Base-by-base conservation (phyloP, 192 early-diverging fungal species). In the Coemansia umbellata region DNA sequence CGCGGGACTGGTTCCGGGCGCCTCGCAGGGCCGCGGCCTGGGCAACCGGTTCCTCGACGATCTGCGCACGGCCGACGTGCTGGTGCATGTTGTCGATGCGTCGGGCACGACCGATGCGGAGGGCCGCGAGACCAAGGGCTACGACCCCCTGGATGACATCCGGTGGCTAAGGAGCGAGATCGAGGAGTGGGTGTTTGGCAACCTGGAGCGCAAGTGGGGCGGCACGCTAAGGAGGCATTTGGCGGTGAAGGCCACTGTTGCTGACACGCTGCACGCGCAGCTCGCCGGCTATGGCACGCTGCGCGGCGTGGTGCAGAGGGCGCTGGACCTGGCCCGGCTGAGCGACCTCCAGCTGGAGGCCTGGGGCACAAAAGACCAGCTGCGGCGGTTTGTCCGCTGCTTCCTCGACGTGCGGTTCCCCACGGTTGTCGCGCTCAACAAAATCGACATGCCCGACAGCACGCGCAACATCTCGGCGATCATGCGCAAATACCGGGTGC, bases 21-120 rank as follows among this genome's bases (percentile, higher is more conserved):
- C 90, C 8, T 84, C 82, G 2, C 82, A 83, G 39, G 90, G 89
- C 5, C 62, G 74, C 15, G 88, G 87, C 0, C 75, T 91, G 40
- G 89, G 88, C 11, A 92, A 91, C 63, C 81, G 85, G 53, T 91
- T 92, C 49, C 56, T 91, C 26, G 90, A 91, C 63, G 90, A 92
- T 51, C 63, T 92, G 45, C 78, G 90, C 40, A 75, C 78, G 11
- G 90, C 90, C 32, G 84, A 90, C 48, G 82, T 82, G 8, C 65
- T 92, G 37, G 85, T 92, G 58, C 90, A 92, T 53, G 88, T 92
- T 17, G 90, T 92, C 1, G 90, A 92, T 48, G 88, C 85, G 9
- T 88, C 86, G 15, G 90, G 90, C 4, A 91, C 86, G 3, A 92
- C 90, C 0, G 90, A 92, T 53, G 84, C 78, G 4, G 68, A 66